Conservation (phyloP, 83 land plant genomes). For the Picea abies region DNA sequence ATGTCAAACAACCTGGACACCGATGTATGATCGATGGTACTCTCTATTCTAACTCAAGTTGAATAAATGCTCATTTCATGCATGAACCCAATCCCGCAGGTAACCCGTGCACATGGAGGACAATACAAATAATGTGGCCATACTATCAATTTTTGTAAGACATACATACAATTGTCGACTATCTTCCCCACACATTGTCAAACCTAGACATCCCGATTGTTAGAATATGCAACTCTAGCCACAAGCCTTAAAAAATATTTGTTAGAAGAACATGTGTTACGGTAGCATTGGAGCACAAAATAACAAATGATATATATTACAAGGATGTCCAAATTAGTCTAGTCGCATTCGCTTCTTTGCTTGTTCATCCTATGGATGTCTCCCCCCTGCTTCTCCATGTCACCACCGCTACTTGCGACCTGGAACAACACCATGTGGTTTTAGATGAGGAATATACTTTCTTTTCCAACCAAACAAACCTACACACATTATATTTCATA, state of each 20-base stretch:
- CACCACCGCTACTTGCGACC: not conserved
- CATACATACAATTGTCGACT: not conserved
- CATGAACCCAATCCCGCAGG: too few species aligned
- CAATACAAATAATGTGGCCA: too few species aligned
- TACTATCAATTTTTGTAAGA: not conserved
- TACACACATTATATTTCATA: not conserved
- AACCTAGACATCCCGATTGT: not conserved
- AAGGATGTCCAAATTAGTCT: not conserved
- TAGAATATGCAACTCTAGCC: not conserved
- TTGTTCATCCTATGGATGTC: not conserved
- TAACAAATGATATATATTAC: not conserved
- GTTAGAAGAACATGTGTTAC: not conserved
- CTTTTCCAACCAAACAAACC: not conserved
- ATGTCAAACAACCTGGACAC: too few species aligned
- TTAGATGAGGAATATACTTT: not conserved
- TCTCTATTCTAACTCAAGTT: too few species aligned
- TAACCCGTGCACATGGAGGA: too few species aligned
- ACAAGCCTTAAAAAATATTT: not conserved
- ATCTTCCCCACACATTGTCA: not conserved
- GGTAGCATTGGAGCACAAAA: not conserved
- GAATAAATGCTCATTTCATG: too few species aligned
- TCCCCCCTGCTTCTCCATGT: not conserved
- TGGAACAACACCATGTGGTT: not conserved
- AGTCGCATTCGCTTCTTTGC: not conserved
- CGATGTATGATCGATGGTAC: too few species aligned